phyloP scores from a whole-genome alignment of 2,329 filamentous ascomycete species.

The Massarina eburnea region DNA sequence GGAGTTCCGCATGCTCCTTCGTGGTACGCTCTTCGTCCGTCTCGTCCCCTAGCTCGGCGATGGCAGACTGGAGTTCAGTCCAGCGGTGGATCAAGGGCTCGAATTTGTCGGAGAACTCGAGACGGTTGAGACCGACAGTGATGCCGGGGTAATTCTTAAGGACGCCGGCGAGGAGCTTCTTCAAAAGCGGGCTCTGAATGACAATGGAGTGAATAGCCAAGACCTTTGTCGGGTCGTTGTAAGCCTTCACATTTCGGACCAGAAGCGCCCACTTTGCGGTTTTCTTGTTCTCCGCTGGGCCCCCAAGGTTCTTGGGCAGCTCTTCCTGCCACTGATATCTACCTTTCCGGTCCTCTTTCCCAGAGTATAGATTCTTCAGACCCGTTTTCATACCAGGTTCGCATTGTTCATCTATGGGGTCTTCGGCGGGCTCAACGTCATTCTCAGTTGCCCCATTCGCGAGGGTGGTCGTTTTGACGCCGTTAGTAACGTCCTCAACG shows the following conservation, averaged over 20 bases:
- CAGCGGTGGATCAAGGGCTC: constrained; percentile 68
- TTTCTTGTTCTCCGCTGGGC: constrained; percentile 59
- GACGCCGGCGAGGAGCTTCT: constrained; percentile 57
- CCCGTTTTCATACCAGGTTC: constrained; percentile 44
- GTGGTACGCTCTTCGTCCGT: constrained; percentile 33
- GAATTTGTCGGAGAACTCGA: constrained; percentile 64
- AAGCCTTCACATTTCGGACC: constrained; percentile 46
- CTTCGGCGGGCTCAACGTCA: constrained; percentile 10
- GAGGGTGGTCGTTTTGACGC: constrained; percentile 14
- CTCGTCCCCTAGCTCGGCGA: constrained; percentile 26
- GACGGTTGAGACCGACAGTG: constrained; percentile 61
- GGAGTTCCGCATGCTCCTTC: constrained; percentile 43
- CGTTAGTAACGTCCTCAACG: constrained; percentile 5
- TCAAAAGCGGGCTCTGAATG: constrained; percentile 65
- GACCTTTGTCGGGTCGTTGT: constrained; percentile 58
- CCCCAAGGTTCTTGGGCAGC: constrained; percentile 35
- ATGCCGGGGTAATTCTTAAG: constrained; percentile 64
- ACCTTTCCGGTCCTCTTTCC: constrained; percentile 45
- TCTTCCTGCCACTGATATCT: constrained; percentile 39
- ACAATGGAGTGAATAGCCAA: constrained; percentile 65
- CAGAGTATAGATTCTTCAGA: constrained; percentile 53
- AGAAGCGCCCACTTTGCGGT: constrained; percentile 60
- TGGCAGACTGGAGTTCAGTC: constrained; percentile 43
- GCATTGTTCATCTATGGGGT: constrained; percentile 16
- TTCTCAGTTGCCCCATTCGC: constrained; percentile 7